Base-by-base conservation (phyloP, 768 basidiomycete genomes). In the Leccinum fibrillosum region DNA sequence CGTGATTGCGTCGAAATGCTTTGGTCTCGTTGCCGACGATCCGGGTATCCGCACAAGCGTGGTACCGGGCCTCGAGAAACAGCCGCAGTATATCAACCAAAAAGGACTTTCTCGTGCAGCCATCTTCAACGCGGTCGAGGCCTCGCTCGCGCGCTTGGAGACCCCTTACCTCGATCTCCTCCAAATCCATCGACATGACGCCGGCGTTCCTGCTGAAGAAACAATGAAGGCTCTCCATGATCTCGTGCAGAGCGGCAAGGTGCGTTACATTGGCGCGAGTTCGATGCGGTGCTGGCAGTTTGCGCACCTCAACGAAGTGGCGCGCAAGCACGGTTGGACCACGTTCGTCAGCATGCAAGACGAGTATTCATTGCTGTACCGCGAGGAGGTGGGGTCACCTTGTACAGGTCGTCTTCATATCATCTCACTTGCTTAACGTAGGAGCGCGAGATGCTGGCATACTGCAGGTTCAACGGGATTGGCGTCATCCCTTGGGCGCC, bases 331-430 rank as follows among this genome's bases (percentile, higher is more conserved):
- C 42, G 80, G 76, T 3, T 81, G 82, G 75, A 82, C 83, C 5
- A 78, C 74, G 59, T 85, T 85, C 59, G 74, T 82, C 53, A 79
- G 81, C 52, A 82, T 84, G 76, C 83, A 85, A 69, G 75, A 77
- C 50, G 78, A 80, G 52, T 78, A 84, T 60, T 80, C 75, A 19
- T 67, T 82, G 7, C 74, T 84, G 23, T 84, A 85, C 65, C 74
- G 81, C 19, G 78, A 82, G 58, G 81, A 84, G 69, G 80, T 75
- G 39, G 39, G 37, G n/a, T n/a, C 15, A 8, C 9, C 39, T n/a
- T n/a, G n/a, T 39, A 9, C 17, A 17, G 37, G 8, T 42, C 1
- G 4, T 19, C 3, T 21, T 25, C 25, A 10, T 2, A n/a, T 10
- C 17, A 23, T 19, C 12, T 2, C 13, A 42, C 17, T 62, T 26